These are phyloP conservation scores for Ammopiptanthus mongolicus DNA, from an alignment of 306 rosid species.

Conservation along the genomic window DNA sequence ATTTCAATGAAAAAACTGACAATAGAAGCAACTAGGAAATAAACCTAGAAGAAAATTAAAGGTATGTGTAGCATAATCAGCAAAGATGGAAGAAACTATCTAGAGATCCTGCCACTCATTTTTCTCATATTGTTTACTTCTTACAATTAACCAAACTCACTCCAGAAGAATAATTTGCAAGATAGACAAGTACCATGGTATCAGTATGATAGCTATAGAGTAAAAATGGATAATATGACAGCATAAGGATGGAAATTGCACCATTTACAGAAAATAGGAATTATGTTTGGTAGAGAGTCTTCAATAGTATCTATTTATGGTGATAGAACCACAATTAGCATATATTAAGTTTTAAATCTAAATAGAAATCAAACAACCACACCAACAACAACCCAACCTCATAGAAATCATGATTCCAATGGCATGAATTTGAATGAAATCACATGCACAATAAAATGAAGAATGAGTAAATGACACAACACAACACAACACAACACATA, in stretches of 20 bases:
- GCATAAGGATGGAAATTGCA: not conserved
- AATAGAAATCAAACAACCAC: not conserved
- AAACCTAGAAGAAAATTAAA: slow-evolving; percentile 8
- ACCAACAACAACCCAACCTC: too few relatives aligned
- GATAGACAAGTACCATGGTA: not conserved
- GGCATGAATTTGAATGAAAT: not conserved
- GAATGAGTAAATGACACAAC: too few relatives aligned
- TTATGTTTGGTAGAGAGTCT: not conserved
- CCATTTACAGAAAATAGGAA: not conserved
- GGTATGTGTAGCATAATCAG: not conserved
- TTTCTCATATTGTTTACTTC: not conserved
- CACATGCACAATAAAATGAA: too few relatives aligned
- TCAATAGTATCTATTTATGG: not conserved
- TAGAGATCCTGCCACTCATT: not conserved
- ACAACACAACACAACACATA: too few relatives aligned
- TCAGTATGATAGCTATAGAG: not conserved
- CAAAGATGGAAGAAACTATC: slow-evolving; percentile 7
- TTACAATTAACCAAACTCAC: slow-evolving; percentile 14
- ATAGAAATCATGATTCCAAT: too few relatives aligned
- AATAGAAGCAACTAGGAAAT: slow-evolving; percentile 14
- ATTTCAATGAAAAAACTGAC: not conserved
- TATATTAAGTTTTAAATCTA: not conserved
- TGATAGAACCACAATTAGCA: slow-evolving; percentile 10
- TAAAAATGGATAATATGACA: not conserved
- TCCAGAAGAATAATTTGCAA: not conserved